A percentile compares a stretch with the other conserved stretches of the same genome.
Evolutionary conservation across 495 filamentous ascomycete genomes (phyloP).

Genomic region (Tuber melanosporum): DNA sequence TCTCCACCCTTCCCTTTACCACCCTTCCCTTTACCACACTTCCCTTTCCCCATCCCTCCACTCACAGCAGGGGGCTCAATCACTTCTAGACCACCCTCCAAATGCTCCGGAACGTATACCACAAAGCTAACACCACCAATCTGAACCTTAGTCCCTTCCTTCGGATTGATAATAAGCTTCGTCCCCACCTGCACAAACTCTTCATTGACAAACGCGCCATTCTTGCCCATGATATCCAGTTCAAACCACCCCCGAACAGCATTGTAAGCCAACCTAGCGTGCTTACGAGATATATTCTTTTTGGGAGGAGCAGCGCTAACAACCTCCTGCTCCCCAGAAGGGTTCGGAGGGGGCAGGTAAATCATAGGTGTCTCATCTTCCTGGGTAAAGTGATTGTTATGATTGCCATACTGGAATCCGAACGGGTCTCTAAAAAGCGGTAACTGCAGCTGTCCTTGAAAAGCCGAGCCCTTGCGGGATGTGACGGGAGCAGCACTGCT

Average conservation of each 20-base stretch:
- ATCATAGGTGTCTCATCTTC: slow-evolving; percentile 37
- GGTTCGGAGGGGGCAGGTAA: slow-evolving; percentile 26
- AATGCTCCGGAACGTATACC: slow-evolving; percentile 30
- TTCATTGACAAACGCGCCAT: slow-evolving; percentile 78
- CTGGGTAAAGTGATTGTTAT: neutral
- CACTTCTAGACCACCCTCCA: slow-evolving; percentile 21
- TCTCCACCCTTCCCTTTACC: slow-evolving; percentile 56
- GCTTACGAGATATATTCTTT: slow-evolving; percentile 75
- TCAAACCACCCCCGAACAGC: slow-evolving; percentile 67
- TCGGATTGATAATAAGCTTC: slow-evolving; percentile 29
- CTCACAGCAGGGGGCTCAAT: slow-evolving; percentile 3
- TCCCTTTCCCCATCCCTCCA: slow-evolving; percentile 50
- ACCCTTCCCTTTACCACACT: slow-evolving; percentile 60
- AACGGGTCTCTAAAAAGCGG: slow-evolving; percentile 29
- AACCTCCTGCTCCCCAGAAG: slow-evolving; percentile 11
- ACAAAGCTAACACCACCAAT: slow-evolving; percentile 41
- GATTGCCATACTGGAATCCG: neutral
- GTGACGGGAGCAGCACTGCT: slow-evolving; percentile 14
- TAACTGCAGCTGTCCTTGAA: slow-evolving; percentile 4
- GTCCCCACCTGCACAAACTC: slow-evolving; percentile 45
- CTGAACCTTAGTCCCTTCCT: slow-evolving; percentile 36
- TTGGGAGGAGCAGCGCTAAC: slow-evolving; percentile 6
- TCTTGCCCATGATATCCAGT: slow-evolving; percentile 72
- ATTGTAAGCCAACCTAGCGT: slow-evolving; percentile 78
- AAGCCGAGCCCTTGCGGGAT: neutral